Percentiles rank a stretch among this genome's conserved stretches.
phyloP scores from a whole-genome alignment of 192 early-diverging fungal genomes.

The Rhizoclosmatium sp. region DNA sequence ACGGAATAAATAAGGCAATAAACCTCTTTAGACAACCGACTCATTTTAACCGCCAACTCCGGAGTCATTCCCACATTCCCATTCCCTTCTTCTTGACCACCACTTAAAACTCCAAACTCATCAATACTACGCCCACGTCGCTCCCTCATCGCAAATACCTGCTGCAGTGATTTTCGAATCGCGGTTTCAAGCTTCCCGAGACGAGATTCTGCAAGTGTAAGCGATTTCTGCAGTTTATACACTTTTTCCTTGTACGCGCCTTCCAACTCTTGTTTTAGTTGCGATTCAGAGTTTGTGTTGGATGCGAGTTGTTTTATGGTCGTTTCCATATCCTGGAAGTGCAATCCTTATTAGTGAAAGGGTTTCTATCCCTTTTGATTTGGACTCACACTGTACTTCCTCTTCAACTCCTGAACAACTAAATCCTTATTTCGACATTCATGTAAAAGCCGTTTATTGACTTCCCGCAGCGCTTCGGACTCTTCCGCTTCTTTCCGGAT shows the following conservation, averaged over 20 bases:
- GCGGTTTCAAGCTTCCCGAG: background rate
- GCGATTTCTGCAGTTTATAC: background rate
- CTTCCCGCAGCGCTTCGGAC: background rate
- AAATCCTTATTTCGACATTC: constrained; percentile 11
- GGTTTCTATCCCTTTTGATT: background rate
- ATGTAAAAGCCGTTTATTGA: background rate
- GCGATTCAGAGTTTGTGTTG: background rate
- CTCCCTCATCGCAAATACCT: background rate
- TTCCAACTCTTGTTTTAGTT: background rate
- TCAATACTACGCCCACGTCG: background rate
- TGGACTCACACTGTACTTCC: background rate
- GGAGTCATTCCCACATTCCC: background rate
- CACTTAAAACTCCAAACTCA: constrained; percentile 4
- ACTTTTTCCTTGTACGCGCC: background rate
- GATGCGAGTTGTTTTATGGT: background rate
- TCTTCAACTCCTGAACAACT: background rate
- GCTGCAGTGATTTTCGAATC: background rate
- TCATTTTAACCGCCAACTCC: constrained; percentile 5
- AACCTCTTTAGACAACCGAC: constrained; percentile 4
- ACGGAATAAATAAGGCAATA: background rate
- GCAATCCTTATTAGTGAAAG: background rate
- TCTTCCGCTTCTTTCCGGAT: constrained; percentile 8
- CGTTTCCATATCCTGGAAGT: background rate
- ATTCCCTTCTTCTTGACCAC: background rate
- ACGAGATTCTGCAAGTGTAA: background rate